A percentile compares a stretch with the other conserved stretches of the same genome.
Evolutionary conservation across 23 red algal genomes (phyloP).

Genomic region (Gracilaria vermiculophylla): DNA sequence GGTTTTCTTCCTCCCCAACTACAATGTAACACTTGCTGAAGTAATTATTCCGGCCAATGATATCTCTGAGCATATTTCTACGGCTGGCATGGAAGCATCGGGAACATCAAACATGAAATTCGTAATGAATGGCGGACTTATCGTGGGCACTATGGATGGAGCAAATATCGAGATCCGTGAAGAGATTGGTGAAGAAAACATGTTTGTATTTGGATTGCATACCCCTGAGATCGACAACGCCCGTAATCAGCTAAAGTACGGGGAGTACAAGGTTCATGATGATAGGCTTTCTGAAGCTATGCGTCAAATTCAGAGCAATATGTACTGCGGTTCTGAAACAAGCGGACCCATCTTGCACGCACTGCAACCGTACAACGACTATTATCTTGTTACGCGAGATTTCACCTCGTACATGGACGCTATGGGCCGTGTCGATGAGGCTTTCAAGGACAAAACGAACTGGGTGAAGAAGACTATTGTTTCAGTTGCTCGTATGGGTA

Average conservation of each 20-base stretch:
- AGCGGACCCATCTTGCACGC: conserved; percentile 60
- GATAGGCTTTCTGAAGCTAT: conserved; percentile 81
- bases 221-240: conserved; percentile 86
- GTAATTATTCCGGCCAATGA: conserved; percentile 96
- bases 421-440: conserved; percentile 79
- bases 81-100: conserved; percentile 98
- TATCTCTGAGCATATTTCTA: conserved; percentile 98
- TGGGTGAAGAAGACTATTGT: conserved; percentile 96
- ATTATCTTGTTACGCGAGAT: conserved; percentile 93
- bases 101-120: conserved; percentile 99
- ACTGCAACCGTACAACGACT: conserved; percentile 94
- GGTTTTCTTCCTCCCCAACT: conserved; percentile 97
- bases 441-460: conserved; percentile 82
- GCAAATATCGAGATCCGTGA: conserved; percentile 99
- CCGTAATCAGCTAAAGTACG: conserved; percentile 81
- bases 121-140: conserved; percentile 99
- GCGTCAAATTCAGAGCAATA: conserved; percentile 70
- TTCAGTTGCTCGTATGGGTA: conserved; percentile 82
- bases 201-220: conserved; percentile 94
- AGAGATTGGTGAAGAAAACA: conserved; percentile 91
- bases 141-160: conserved; percentile 98
- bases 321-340: conserved; percentile 75
- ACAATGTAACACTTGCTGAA: conserved; percentile 95
- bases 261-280: conserved; percentile 74
- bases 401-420: conserved; percentile 99